These are phyloP conservation scores for Melampsora occidentalis DNA, from an alignment of 1,284 basidiomycete genomes.

Conservation along the genomic window DNA sequence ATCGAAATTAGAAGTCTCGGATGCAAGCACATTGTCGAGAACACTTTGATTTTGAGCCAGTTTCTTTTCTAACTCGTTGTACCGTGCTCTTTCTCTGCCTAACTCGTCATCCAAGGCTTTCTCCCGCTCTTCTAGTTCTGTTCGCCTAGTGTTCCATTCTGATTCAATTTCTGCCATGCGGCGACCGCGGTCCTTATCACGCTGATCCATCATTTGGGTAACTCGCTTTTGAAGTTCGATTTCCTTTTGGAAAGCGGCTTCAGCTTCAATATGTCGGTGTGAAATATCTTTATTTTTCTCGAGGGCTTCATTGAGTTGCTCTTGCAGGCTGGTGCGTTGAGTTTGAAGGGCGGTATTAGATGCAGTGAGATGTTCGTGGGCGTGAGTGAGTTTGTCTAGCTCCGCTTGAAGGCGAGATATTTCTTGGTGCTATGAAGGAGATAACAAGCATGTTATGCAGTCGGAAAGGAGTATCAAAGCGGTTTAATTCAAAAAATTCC, in stretches of 20 bases:
- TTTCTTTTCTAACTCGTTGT: slow-evolving; percentile 55
- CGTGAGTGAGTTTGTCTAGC: slow-evolving; percentile 25
- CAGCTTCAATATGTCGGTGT: slow-evolving; percentile 71
- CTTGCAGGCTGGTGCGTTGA: slow-evolving; percentile 26
- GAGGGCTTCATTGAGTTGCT: slow-evolving; percentile 13
- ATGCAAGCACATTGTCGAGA: slow-evolving; percentile 61
- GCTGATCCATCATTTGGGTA: slow-evolving; percentile 73
- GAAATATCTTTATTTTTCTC: slow-evolving; percentile 64
- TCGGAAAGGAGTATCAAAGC: no score
- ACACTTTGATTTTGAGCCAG: slow-evolving; percentile 61
- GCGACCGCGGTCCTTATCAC: slow-evolving; percentile 72
- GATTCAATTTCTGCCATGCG: slow-evolving; percentile 73
- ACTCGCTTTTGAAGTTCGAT: slow-evolving; percentile 68
- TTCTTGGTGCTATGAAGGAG: slow-evolving; percentile 22
- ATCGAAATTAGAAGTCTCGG: slow-evolving; percentile 16
- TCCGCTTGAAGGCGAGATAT: slow-evolving; percentile 34
- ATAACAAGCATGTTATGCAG: no score
- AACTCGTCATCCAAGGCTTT: slow-evolving; percentile 65
- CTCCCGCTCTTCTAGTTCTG: slow-evolving; percentile 67
- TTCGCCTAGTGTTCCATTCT: slow-evolving; percentile 70
- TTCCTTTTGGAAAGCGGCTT: slow-evolving; percentile 72
- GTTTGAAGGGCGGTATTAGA: slow-evolving; percentile 25
- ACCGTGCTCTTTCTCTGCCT: slow-evolving; percentile 58
- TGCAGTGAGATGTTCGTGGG: slow-evolving; percentile 16
- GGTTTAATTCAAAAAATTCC: no score